Evolutionary conservation across 192 early-diverging fungal genomes (phyloP).

Genomic region (Backusella morwellensis): DNA sequence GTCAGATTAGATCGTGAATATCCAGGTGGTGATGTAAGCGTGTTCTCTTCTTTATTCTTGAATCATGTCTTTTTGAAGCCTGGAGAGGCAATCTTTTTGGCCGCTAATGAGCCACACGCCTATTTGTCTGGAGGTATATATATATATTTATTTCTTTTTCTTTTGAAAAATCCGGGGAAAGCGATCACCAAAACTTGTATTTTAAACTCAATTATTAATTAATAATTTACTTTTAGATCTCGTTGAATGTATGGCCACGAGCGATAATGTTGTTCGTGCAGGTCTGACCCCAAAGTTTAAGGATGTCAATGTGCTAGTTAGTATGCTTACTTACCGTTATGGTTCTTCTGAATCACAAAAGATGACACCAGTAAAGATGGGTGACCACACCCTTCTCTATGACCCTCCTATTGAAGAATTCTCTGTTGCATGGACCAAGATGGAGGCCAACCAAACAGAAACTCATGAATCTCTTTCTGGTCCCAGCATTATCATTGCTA

Average conservation of each 20-base stretch:
- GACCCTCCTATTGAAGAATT: conserved; percentile 98
- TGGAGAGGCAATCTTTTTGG: conserved; percentile 92
- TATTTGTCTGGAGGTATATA: conserved; percentile 83
- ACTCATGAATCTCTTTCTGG: conserved; percentile 62
- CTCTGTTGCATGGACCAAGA: conserved; percentile 66
- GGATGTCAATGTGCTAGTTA: conserved; percentile 85
- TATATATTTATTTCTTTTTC: neutral
- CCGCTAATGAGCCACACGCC: conserved; percentile 96
- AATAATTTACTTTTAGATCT: conserved; percentile 60
- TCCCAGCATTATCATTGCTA: conserved; percentile 85
- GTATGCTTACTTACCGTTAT: conserved; percentile 90
- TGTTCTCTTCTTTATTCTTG: conserved; percentile 85
- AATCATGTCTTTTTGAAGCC: conserved; percentile 80
- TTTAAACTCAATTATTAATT: neutral
- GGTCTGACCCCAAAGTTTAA: conserved; percentile 98
- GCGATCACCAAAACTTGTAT: neutral
- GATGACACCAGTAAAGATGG: conserved; percentile 56
- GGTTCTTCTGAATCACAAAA: conserved; percentile 81
- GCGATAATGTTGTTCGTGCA: conserved; percentile 95
- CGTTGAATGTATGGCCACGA: conserved; percentile 98
- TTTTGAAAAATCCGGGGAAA: neutral
- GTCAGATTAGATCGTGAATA: conserved; percentile 77
- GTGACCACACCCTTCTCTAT: conserved; percentile 65
- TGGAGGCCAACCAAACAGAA: conserved; percentile 37
- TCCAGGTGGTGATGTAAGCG: conserved; percentile 83